Conservation (phyloP, 2,329 filamentous ascomycete species). For the Beauveria sp. region DNA sequence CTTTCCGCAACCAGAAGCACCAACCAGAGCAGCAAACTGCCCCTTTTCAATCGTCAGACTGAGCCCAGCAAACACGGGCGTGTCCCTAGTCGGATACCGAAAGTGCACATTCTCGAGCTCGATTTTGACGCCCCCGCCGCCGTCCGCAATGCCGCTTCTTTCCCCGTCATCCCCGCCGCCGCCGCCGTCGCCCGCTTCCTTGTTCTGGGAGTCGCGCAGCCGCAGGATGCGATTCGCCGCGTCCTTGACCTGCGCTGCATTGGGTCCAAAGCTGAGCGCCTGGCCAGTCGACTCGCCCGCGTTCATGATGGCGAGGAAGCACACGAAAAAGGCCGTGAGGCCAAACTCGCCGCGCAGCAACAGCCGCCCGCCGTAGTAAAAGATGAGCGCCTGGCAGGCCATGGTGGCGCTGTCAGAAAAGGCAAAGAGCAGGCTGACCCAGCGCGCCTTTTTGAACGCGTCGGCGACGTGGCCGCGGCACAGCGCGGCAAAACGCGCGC, state of each 20-base stretch:
- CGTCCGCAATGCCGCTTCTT: slow-evolving; percentile 27
- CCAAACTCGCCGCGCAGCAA: slow-evolving; percentile 43
- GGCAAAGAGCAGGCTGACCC: slow-evolving; percentile 58
- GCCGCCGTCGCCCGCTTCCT: slow-evolving; percentile 22
- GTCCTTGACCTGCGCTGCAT: slow-evolving; percentile 50
- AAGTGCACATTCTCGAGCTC: slow-evolving; percentile 51
- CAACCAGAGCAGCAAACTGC: slow-evolving; percentile 64
- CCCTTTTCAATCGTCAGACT: slow-evolving; percentile 59
- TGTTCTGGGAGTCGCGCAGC: slow-evolving; percentile 36
- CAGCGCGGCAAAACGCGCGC: slow-evolving; percentile 51
- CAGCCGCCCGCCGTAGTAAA: slow-evolving; percentile 60
- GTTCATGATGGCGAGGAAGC: slow-evolving; percentile 59
- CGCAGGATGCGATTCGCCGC: slow-evolving; percentile 54
- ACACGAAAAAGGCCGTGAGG: slow-evolving; percentile 43
- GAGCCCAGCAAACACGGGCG: slow-evolving; percentile 52
- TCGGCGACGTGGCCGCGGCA: slow-evolving; percentile 49
- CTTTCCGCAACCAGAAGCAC: slow-evolving; percentile 64
- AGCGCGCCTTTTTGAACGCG: slow-evolving; percentile 55
- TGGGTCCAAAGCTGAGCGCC: slow-evolving; percentile 60
- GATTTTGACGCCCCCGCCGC: slow-evolving; percentile 45
- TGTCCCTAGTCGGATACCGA: slow-evolving; percentile 51
- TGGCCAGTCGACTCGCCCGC: slow-evolving; percentile 61
- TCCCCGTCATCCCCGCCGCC: slow-evolving; percentile 14
- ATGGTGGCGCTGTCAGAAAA: slow-evolving; percentile 61
- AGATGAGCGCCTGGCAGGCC: slow-evolving; percentile 54